Evolutionary conservation across 805 yeast species (phyloP).

Genomic region (Yarrowia keelungensis): DNA sequence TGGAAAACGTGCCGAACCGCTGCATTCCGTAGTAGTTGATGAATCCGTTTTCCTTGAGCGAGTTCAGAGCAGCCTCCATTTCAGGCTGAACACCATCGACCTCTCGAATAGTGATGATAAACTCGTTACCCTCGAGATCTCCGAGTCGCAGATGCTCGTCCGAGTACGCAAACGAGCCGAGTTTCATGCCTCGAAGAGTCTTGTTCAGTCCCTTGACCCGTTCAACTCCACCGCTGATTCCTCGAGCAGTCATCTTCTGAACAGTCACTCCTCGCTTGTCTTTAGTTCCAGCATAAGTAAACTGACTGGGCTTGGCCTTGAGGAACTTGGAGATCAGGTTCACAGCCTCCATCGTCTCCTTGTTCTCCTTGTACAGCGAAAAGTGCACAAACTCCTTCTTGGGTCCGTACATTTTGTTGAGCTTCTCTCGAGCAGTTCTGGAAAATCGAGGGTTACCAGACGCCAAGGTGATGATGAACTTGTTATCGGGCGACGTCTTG

Average conservation of each 20-base stretch:
- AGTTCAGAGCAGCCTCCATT: constrained; percentile 60
- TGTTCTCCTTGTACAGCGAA: constrained; percentile 88
- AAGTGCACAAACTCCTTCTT: constrained; percentile 73
- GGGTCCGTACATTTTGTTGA: constrained; percentile 61
- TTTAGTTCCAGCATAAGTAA: constrained; percentile 93
- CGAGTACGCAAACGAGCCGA: constrained; percentile 80
- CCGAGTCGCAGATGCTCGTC: constrained; percentile 74
- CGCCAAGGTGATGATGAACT: constrained; percentile 67
- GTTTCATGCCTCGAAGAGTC: constrained; percentile 73
- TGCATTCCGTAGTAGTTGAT: constrained; percentile 98
- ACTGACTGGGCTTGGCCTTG: constrained; percentile 70
- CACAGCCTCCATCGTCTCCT: constrained; percentile 97
- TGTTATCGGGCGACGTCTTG: constrained; percentile 71
- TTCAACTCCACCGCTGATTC: constrained; percentile 54
- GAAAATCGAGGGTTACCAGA: constrained; percentile 55
- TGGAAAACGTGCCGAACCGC: constrained; percentile 93
- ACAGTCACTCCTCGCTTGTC: constrained; percentile 96
- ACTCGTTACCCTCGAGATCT: constrained; percentile 87
- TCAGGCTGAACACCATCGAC: constrained; percentile 54
- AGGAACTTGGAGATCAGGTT: constrained; percentile 73
- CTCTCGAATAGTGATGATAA: constrained; percentile 82
- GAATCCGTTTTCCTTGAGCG: constrained; percentile 74
- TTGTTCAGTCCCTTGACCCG: constrained; percentile 79
- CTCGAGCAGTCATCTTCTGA: constrained; percentile 66
- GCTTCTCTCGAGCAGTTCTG: constrained; percentile 50